Evolutionary conservation across 352 stramenopile species (phyloP).

Genomic region (Globisporangium orthogonon): DNA sequence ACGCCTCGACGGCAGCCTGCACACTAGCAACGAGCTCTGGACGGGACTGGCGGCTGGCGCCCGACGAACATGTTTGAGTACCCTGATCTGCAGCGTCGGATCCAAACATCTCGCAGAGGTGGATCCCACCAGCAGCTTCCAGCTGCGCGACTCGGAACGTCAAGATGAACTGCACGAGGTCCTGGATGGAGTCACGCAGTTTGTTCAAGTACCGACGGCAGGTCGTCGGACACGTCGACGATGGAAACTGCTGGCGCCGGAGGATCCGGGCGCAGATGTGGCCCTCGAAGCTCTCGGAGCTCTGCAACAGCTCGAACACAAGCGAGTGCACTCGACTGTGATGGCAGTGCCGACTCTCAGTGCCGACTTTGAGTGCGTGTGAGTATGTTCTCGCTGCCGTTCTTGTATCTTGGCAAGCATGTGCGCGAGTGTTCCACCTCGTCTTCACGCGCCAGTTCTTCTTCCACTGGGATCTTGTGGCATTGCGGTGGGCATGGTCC

Average conservation of each 20-base stretch:
- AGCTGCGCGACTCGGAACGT: slow-evolving; percentile 20
- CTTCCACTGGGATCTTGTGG: neutral
- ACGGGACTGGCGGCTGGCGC: neutral
- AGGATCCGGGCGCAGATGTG: slow-evolving; percentile 21
- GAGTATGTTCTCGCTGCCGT: neutral
- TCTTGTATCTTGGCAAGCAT: neutral
- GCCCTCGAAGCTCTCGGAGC: slow-evolving; percentile 20
- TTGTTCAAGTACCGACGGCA: slow-evolving; percentile 21
- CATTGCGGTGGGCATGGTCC: neutral
- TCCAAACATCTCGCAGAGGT: neutral
- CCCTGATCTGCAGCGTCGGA: neutral
- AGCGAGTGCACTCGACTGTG: slow-evolving; percentile 2
- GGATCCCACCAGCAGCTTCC: neutral
- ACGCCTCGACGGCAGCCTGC: slow-evolving; percentile 3
- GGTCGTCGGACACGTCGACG: neutral
- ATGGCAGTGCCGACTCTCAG: neutral
- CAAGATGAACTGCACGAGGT: slow-evolving; percentile 30
- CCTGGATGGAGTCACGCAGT: slow-evolving; percentile 24
- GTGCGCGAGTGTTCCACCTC: neutral
- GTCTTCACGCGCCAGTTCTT: neutral
- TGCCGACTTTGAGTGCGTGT: neutral
- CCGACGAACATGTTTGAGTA: too few relatives aligned
- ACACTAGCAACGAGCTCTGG: neutral
- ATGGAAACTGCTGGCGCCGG: neutral
- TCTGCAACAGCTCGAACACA: slow-evolving; percentile 15